Percentiles rank a stretch among this genome's conserved stretches.
Evolutionary conservation across 2,329 filamentous ascomycete genomes (phyloP).

Genomic region (Exophiala bonariae): DNA sequence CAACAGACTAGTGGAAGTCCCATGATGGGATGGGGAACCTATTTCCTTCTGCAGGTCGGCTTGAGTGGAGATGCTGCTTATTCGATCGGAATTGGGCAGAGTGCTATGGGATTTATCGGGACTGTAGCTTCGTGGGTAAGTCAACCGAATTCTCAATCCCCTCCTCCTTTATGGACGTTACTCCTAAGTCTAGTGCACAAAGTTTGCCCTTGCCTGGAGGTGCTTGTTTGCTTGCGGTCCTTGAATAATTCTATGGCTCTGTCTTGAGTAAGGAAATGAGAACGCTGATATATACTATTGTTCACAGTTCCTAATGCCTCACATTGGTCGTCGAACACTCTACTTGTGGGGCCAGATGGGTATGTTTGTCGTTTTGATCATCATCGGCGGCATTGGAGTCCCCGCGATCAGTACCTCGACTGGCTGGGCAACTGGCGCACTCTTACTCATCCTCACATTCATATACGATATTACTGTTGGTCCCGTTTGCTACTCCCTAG

Average conservation of each 20-base stretch:
- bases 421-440: slow-evolving; percentile 39
- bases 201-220: too few species aligned
- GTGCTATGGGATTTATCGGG: slow-evolving; percentile 58
- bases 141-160: too few species aligned
- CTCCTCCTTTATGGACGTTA: too few species aligned
- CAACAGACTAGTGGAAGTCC: slow-evolving; percentile 34
- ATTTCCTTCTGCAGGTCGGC: slow-evolving; percentile 39
- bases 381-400: slow-evolving; percentile 30
- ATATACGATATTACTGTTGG: slow-evolving; percentile 56
- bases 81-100: slow-evolving; percentile 56
- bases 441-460: slow-evolving; percentile 55
- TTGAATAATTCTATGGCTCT: too few species aligned
- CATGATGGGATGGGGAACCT: slow-evolving; percentile 32
- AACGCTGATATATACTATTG: too few species aligned
- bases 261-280: too few species aligned
- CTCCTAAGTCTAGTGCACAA: too few species aligned
- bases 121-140: slow-evolving; percentile 54
- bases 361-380: slow-evolving; percentile 30
- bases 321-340: slow-evolving; percentile 40
- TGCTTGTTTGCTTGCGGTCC: too few species aligned
- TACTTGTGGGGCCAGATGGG: slow-evolving; percentile 36
- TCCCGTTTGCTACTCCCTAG: slow-evolving; percentile 53
- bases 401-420: slow-evolving; percentile 27
- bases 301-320: slow-evolving; percentile 35
- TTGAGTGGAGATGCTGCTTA: slow-evolving; percentile 34